These are phyloP conservation scores for Fusarium tricinctum DNA, from an alignment of 2,329 filamentous ascomycete genomes.

Conservation along the genomic window DNA sequence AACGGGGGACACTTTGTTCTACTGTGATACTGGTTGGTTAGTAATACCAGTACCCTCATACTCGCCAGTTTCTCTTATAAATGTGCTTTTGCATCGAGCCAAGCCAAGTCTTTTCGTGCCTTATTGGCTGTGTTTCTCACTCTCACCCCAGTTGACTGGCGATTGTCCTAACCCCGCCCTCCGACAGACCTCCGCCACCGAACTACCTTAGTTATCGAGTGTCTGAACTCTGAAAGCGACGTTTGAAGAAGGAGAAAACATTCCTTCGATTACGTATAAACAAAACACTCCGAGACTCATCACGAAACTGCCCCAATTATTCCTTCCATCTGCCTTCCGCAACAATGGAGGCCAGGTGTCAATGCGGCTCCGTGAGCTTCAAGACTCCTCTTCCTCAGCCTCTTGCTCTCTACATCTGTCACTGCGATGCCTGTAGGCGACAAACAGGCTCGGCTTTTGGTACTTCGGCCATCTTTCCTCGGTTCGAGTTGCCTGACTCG, in stretches of 20 bases:
- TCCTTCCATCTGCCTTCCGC: background rate
- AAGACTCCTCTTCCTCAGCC: slow-evolving; percentile 71
- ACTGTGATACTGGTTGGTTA: background rate
- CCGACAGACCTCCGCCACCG: slow-evolving; percentile 21
- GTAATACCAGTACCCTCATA: background rate
- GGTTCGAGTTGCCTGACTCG: slow-evolving; percentile 68
- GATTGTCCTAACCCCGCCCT: slow-evolving; percentile 27
- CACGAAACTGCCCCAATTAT: background rate
- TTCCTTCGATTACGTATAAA: slow-evolving; percentile 4
- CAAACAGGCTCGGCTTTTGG: slow-evolving; percentile 78
- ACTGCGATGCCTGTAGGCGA: slow-evolving; percentile 75
- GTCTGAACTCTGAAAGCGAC: background rate
- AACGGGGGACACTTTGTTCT: slow-evolving; percentile 18
- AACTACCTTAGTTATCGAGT: slow-evolving; percentile 4
- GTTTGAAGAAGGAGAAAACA: background rate
- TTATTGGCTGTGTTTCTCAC: slow-evolving; percentile 4
- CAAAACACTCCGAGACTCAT: background rate
- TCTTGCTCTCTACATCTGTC: slow-evolving; percentile 77
- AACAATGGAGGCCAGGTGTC: slow-evolving; percentile 71
- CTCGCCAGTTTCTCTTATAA: slow-evolving; percentile 12
- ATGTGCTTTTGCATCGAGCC: slow-evolving; percentile 1
- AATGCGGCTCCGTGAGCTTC: slow-evolving; percentile 75
- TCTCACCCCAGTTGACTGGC: slow-evolving; percentile 25
- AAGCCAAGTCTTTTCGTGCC: background rate
- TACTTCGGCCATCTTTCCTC: slow-evolving; percentile 77